Evolutionary conservation across 164 flowering plant species (phyloP), one percentile per base, ranked within the genome.

Genomic region (Macadamia integrifolia): DNA sequence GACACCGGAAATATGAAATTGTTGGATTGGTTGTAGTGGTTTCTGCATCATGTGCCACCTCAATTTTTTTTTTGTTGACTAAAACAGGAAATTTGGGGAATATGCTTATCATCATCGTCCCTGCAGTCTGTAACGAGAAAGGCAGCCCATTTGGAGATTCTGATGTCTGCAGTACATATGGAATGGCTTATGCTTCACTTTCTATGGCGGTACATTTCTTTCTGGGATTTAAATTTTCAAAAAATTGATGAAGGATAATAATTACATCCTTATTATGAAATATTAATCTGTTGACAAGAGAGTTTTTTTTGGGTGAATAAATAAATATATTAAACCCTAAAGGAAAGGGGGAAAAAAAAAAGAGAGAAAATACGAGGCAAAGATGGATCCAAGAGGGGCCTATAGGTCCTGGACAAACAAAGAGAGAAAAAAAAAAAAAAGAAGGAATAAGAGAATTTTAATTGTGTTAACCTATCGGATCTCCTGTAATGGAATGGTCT

Each of bases 21-120:
- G 60, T 18, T 53, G 12, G 30, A 5, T 8, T 1, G 5, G 6
- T 43, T 58, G 40, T 35, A 35, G 3, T 17, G 15, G 0, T 28
- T 58, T 42, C 44, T 61, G 28, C 23, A 43, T 30, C 6, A 6
- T 14, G 15, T 42, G 9, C 32, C 60, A n/a, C 42, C 60, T 40
- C 58, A 40, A 9, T 32, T 1, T 18, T 18, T 13, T 10, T 58
- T 62, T 50, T 12, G 10, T 75, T 63, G 60, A 50, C 61, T 8
- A 66, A 62, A 61, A 68, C 82, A 93, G 96, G 95, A 65, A 93
- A 93, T 72, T 66, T 89, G 80, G 98, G 98, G 35, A 85, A 80
- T 71, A 29, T 93, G 82, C 86, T 74, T 67, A 75, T 93, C 15
- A 85, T 93, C 53, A 81, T 90, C 23, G 71, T 93, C 60, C 96